Conservation (phyloP, 352 stramenopile genomes). For the Globisporangium ultimum region DNA sequence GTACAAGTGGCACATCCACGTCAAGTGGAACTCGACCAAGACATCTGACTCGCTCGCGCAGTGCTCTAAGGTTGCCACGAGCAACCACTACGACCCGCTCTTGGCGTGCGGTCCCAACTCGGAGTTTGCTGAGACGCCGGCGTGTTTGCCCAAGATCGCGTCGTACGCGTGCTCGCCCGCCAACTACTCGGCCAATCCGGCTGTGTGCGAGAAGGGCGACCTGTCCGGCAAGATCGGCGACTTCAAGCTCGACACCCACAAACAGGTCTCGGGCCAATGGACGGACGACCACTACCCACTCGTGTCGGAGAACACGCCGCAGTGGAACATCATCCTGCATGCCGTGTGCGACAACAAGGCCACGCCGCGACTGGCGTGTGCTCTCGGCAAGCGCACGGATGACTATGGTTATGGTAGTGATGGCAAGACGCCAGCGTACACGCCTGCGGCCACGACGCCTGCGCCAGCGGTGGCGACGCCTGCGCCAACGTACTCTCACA, state of each 20-base stretch:
- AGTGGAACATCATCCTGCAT: conserved; percentile 42
- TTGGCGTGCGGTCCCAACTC: conserved; percentile 53
- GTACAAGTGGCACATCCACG: conserved; percentile 61
- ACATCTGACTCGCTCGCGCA: conserved; percentile 35
- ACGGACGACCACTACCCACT: conserved; percentile 19
- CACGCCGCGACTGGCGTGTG: conserved; percentile 33
- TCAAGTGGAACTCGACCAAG: conserved; percentile 33
- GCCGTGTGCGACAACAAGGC: conserved; percentile 22
- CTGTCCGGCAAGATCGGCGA: conserved; percentile 46
- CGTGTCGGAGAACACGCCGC: conserved; percentile 19
- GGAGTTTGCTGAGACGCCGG: conserved; percentile 33
- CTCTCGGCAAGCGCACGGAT: conserved; percentile 6
- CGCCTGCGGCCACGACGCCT: not conserved
- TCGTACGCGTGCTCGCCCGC: conserved; percentile 37
- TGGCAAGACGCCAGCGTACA: not conserved
- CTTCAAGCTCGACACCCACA: conserved; percentile 25
- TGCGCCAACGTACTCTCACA: not conserved
- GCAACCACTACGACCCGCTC: conserved; percentile 61
- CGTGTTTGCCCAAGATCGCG: conserved; percentile 32
- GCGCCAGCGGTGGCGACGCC: not conserved
- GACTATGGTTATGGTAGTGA: not conserved
- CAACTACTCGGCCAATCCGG: conserved; percentile 30
- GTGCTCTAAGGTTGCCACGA: conserved; percentile 30
- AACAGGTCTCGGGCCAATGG: conserved; percentile 10
- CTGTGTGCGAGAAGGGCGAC: conserved; percentile 56